Evolutionary conservation across 139 green algal genomes (phyloP), one percentile per base, ranked within the genome.

Genomic region (Asterochloris erici): DNA sequence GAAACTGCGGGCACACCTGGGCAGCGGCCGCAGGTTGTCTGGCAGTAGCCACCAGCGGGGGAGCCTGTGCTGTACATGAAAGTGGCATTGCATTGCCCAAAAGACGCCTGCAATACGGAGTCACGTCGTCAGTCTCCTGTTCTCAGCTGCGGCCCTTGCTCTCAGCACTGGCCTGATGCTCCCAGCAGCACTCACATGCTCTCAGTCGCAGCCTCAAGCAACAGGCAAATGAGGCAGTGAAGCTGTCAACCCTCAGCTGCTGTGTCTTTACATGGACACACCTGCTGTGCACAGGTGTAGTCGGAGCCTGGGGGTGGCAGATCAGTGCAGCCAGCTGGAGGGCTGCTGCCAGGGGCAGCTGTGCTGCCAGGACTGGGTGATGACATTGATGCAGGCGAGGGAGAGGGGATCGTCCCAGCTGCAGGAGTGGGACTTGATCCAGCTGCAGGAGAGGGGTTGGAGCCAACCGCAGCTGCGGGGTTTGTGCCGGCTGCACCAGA

Each of bases 1-100:
- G 74, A 14, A 68, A 38, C 14, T 23, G 74, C 47, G 29, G 74
- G 66, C 21, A 28, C 26, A 15, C 16, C 54, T 14, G 74, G 74
- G 54, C 74, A 79, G 74, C 74, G 74, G 47, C 28, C 28, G 54
- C 74, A 79, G 0, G 54, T 79, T 54, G 74, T 60, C 29, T 54
- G 54, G 66, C 74, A 79, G 74, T 79, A 79, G 10, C 74, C 74
- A 17, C 74, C 74, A 27, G 19, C 47, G 28, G 74, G 74, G 11
- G 74, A 54, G 23, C 19, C 74, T 47, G 17, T 28, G 28, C 23
- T 24, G 38, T 68, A 79, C 74, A 79, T 79, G 74, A 79, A 79
- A 24, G 11, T 12, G 10, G 47, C 74, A 69, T 29, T 63, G 54
- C 74, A 79, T 0, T 68, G 47, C 24, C 74, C 74, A 79, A 68